Evolutionary conservation across 2,329 filamentous ascomycete species (phyloP), one percentile per base, ranked within the genome.

Genomic region (Sporothrix protearum): DNA sequence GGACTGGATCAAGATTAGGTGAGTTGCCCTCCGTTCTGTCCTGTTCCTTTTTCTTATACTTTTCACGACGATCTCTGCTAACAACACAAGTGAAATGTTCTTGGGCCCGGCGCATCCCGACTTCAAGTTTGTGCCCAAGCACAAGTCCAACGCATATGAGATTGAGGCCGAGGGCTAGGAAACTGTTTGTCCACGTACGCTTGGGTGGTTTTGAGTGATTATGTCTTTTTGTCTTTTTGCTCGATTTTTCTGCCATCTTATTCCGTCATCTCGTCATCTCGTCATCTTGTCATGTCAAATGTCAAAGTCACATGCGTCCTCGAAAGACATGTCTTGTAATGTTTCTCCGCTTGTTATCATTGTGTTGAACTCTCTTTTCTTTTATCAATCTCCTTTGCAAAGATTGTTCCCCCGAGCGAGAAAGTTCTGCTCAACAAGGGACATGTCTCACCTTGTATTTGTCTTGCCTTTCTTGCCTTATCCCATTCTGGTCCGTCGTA

Each of bases 1-100:
- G 82, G 96, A 99, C 81, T 99, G 96, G 96, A 94, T 99, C 80
- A 98, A 97, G 84, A 96, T 99, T 77, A 96, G 91, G 94, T 96
- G 69, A 22, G 42, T 53, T 22, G 14, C 6, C 12, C 14, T 25
- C 49, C 10, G 49, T 12, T 53, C 28, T 53, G 9, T 4, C 1
- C 8, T 55, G 5, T 10, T 28, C 73, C 69, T 51, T 67, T 22
- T 69, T 63, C 39, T 47, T 36, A 5, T 16, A 9, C 19, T 66
- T 1, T 22, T 12, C 49, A 8, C 12, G 9, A n/a, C 12, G 49
- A 22, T 16, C 25, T 14, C 25, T 74, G 67, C 22, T 53, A 47
- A 39, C 33, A 19, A 47, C 45, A 10, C 73, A 97, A 97, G 95
- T 80, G 96, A 99, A 80, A 98, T 99, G 94, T 99, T 96, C 84